Evolutionary conservation across 495 filamentous ascomycete genomes (phyloP).

Genomic region (Penicillium cataractarum): DNA sequence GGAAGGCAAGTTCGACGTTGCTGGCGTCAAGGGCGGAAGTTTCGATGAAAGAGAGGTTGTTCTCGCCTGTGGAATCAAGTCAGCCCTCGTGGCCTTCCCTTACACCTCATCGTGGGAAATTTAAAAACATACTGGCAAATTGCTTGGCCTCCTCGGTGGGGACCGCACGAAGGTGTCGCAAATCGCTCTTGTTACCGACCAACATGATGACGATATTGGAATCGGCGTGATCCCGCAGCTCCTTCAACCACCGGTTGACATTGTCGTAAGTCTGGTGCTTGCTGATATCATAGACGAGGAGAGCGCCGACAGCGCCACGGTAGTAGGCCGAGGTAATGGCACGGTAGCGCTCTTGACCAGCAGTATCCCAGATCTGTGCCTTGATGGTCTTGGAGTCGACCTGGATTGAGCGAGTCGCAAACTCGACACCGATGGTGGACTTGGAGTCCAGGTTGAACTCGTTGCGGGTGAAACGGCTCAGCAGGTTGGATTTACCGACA

Average conservation of each 20-base stretch:
- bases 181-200: conserved; percentile 99
- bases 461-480: conserved; percentile 99
- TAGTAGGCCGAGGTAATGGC: conserved; percentile 99
- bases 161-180: conserved; percentile 95
- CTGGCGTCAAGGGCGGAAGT: conserved; percentile 98
- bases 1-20: conserved; percentile 99
- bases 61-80: conserved; percentile 26
- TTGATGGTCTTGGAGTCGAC: conserved; percentile 99
- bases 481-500: conserved; percentile 99
- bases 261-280: conserved; percentile 99
- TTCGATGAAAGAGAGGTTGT: conserved; percentile 73
- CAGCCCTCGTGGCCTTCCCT: background rate
- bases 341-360: conserved; percentile 97
- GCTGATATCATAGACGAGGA: conserved; percentile 99
- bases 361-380: conserved; percentile 99
- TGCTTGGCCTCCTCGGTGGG: conserved; percentile 98
- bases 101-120: background rate
- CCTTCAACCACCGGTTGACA: conserved; percentile 98
- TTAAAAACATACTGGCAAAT: conserved; percentile 82
- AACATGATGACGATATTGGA: conserved; percentile 99
- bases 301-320: conserved; percentile 92
- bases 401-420: conserved; percentile 97
- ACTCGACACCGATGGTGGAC: conserved; percentile 99
- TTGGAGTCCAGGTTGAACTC: conserved; percentile 99
- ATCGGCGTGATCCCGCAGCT: conserved; percentile 96